These are phyloP conservation scores for Mucor velutinosus DNA, from an alignment of 371 early-diverging fungal species.

Conservation along the genomic window DNA sequence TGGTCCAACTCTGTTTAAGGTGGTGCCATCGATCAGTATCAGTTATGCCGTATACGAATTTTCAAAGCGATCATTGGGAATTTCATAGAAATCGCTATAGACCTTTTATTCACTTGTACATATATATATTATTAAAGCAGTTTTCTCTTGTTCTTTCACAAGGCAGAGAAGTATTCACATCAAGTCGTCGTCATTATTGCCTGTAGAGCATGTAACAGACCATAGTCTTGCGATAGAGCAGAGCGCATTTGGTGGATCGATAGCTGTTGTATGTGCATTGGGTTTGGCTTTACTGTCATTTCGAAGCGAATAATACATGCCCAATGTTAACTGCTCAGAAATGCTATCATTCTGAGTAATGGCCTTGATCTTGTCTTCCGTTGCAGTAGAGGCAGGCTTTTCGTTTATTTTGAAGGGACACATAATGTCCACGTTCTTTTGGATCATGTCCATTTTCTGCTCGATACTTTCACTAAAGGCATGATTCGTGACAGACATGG, in stretches of 20 bases:
- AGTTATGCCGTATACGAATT: conserved; percentile 65
- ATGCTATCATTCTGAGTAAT: not conserved
- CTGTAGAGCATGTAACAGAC: conserved; percentile 17
- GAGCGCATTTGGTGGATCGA: conserved; percentile 17
- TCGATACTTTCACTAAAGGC: conserved; percentile 2
- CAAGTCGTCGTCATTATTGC: not conserved
- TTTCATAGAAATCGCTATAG: conserved; percentile 24
- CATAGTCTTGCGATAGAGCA: conserved; percentile 15
- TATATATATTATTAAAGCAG: not conserved
- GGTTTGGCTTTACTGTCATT: not conserved
- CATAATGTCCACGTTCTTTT: conserved; percentile 12
- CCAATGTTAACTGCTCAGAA: not conserved
- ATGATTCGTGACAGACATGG: conserved; percentile 14
- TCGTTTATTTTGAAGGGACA: not conserved
- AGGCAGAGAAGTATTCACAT: not conserved
- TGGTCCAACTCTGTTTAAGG: conserved; percentile 75
- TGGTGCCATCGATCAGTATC: conserved; percentile 63
- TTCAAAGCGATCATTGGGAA: conserved; percentile 52
- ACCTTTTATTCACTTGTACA: conserved; percentile 5
- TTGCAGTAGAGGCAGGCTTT: not conserved
- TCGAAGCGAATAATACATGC: conserved; percentile 11
- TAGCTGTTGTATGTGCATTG: not conserved
- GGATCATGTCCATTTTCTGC: conserved; percentile 4
- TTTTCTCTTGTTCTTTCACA: not conserved
- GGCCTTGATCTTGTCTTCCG: not conserved